Base-by-base conservation (phyloP, 2,329 filamentous ascomycete species). In the Ophiognomonia clavigignenti-juglandacearum region DNA sequence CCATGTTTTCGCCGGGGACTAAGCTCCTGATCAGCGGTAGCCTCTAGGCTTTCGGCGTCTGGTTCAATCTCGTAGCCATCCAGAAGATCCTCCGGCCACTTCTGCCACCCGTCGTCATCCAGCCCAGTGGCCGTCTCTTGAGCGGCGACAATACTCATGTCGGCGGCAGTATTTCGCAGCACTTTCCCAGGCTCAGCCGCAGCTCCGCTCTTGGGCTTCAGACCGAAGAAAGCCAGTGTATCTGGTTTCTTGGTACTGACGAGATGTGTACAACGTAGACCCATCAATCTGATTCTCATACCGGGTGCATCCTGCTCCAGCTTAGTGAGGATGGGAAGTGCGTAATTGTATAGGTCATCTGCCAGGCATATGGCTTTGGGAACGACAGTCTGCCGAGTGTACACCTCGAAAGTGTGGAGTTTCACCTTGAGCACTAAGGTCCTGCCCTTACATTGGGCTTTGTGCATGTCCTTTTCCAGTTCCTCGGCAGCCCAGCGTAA, bases 381-480 rank as follows among this genome's bases (percentile, higher is more conserved):
- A 2, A 84, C 77, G 4, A 86, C 80, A 6, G 80, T 78, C 61
- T 98, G 93, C 26, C 93, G 77, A 0, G 91, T 95, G 43, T 88
- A 77, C 18, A 96, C 87, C 64, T 97, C 91, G 58, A 92, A 98
- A 0, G 90, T 96, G 62, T 96, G 88, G 7, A 97, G 70, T 63
- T 98, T 98, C 54, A 96, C 77, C 64, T 98, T 98, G 29, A 98
- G 70, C 19, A 89, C 88, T 1, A 98, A 69, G 0, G 92, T 97
- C n/a, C 89, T 80, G 1, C 92, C 92, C 64, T 92, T 96, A 66
- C 88, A 88, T 54, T 88, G 80, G 1, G 88, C 88, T 22, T 82
- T 78, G 48, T 77, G 75, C 69, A 97, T 74, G 58, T 97, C 92
- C 55, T 86, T 86, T 61, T 96, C 90, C 4, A 98, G 71, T 54